Conservation (phyloP, 345 rosid genomes). For the Hypericum androsaemum region DNA sequence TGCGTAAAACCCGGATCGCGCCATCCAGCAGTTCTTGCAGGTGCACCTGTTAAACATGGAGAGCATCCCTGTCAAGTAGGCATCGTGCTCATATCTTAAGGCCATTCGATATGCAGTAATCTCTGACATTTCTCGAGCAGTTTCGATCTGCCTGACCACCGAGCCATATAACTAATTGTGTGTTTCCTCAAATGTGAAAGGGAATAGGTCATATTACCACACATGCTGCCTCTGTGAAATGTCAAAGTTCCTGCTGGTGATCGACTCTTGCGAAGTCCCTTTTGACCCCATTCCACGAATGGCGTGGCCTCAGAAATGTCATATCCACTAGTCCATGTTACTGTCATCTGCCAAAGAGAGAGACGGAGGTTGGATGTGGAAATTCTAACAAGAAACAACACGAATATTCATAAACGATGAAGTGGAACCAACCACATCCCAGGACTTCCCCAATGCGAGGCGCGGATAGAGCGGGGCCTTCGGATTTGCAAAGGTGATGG, state of each 20-base stretch:
- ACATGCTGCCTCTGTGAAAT: conserved; percentile 64
- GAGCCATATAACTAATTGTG: no score
- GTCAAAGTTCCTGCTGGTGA: conserved; percentile 87
- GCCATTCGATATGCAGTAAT: no score
- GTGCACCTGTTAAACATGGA: conserved; percentile 33
- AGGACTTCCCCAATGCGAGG: conserved; percentile 79
- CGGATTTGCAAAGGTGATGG: conserved; percentile 53
- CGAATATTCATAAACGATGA: neutral
- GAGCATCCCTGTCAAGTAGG: no score
- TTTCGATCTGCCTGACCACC: no score
- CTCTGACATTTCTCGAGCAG: no score
- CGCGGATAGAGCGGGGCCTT: conserved; percentile 90
- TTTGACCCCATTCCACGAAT: conserved; percentile 62
- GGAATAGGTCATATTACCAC: conserved; percentile 39
- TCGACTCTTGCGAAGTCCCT: conserved; percentile 29
- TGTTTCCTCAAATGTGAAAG: no score
- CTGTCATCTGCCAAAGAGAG: conserved; percentile 51
- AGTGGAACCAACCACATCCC: conserved; percentile 66
- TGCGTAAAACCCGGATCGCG: conserved; percentile 81
- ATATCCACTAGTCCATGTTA: conserved; percentile 98
- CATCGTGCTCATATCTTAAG: no score
- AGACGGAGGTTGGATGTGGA: neutral
- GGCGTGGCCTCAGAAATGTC: conserved; percentile 63
- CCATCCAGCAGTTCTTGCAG: conserved; percentile 80
- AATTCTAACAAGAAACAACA: no score